Percentiles rank a stretch among this genome's conserved stretches.
These are phyloP conservation scores for Hymenoscyphus repandus DNA, from an alignment of 2,329 filamentous ascomycete genomes.

Conservation along the genomic window DNA sequence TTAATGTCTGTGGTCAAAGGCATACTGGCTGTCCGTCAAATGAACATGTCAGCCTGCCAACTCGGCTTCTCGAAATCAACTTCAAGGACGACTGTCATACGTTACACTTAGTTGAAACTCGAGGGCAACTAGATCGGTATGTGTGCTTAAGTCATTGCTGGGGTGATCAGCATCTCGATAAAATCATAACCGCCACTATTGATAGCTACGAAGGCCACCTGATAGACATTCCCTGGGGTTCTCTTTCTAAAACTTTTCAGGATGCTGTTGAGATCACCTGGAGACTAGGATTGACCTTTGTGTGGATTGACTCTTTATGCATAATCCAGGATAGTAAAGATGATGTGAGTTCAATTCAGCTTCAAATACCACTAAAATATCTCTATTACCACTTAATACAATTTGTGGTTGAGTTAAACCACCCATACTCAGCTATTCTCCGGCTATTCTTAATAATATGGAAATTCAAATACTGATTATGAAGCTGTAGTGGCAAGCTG, in stretches of 20 bases:
- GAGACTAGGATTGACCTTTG: conserved; percentile 6
- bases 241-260: background rate
- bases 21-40: no score
- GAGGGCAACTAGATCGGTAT: background rate
- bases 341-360: conserved; percentile 8
- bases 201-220: background rate
- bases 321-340: conserved; percentile 11
- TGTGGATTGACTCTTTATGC: conserved; percentile 17
- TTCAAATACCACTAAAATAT: no score
- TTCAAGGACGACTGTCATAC: no score
- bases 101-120: background rate
- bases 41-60: no score
- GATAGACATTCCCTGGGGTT: background rate
- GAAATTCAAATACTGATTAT: no score
- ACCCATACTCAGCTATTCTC: no score
- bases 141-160: background rate
- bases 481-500: background rate
- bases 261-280: conserved; percentile 6
- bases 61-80: no score
- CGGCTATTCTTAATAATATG: no score
- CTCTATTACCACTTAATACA: no score
- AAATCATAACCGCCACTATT: background rate
- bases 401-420: no score
- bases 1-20: no score
- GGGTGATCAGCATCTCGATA: background rate